Percentiles rank a stretch among this genome's conserved stretches.
Conservation (phyloP, 169 alveolate species). For the Eimeria brunetti region DNA sequence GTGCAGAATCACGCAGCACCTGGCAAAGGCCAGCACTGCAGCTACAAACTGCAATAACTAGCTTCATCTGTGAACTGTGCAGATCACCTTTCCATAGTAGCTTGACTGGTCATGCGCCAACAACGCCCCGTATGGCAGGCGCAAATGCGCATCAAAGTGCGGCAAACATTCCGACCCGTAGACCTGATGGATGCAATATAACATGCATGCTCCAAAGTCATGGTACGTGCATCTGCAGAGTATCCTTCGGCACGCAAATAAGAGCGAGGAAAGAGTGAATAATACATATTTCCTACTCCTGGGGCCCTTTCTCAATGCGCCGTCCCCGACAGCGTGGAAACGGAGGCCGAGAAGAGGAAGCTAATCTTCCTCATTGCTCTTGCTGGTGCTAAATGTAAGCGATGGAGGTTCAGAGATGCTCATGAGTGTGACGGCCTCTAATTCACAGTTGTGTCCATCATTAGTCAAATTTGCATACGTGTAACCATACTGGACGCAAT, state of each 20-base stretch:
- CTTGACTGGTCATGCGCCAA: slow-evolving; percentile 76
- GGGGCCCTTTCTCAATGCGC: not conserved
- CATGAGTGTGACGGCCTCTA: not conserved
- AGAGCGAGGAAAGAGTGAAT: not conserved
- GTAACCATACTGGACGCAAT: not conserved
- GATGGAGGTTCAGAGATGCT: not conserved
- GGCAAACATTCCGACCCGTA: slow-evolving; percentile 76
- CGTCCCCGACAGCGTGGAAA: not conserved
- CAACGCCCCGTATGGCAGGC: slow-evolving; percentile 76
- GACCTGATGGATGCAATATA: slow-evolving; percentile 39
- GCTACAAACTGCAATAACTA: not conserved
- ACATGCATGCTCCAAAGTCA: not conserved
- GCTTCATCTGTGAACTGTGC: not conserved
- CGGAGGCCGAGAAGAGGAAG: not conserved
- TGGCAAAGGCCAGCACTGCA: not conserved
- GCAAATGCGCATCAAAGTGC: slow-evolving; percentile 71
- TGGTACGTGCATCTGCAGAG: too few relatives aligned
- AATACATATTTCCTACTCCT: not conserved
- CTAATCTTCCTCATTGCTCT: not conserved
- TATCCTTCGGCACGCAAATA: not conserved
- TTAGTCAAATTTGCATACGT: not conserved
- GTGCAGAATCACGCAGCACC: not conserved
- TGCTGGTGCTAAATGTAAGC: not conserved
- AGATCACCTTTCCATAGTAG: slow-evolving; percentile 64
- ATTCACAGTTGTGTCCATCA: not conserved